A percentile compares a stretch with the other conserved stretches of the same genome.
Conservation (phyloP, 495 filamentous ascomycete genomes). For the Extremus antarcticus region DNA sequence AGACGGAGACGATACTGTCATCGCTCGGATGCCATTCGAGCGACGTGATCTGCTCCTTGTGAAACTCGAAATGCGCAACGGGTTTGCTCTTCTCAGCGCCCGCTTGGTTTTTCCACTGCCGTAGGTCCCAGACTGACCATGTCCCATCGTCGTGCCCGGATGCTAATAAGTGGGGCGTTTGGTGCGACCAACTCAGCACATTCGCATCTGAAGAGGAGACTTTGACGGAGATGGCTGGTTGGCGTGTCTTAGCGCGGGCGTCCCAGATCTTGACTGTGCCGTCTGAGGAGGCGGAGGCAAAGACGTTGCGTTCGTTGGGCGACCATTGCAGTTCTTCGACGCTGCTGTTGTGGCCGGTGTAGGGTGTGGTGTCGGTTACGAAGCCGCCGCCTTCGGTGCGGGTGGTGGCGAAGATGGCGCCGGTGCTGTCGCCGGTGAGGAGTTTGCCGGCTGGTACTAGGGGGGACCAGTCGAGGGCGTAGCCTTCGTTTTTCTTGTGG, state of each 20-base stretch:
- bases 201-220: slow-evolving; percentile 83
- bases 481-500: slow-evolving; percentile 79
- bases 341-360: slow-evolving; percentile 69
- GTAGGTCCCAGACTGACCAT: slow-evolving; percentile 93
- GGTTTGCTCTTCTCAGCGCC: slow-evolving; percentile 44
- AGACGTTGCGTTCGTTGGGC: slow-evolving; percentile 80
- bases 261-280: slow-evolving; percentile 95
- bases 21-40: slow-evolving; percentile 97
- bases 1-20: slow-evolving; percentile 86
- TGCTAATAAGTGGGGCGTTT: slow-evolving; percentile 78
- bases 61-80: slow-evolving; percentile 83
- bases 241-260: slow-evolving; percentile 74
- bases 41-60: slow-evolving; percentile 89
- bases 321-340: slow-evolving; percentile 97
- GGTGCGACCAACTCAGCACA: slow-evolving; percentile 84
- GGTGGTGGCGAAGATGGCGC: slow-evolving; percentile 77
- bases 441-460: slow-evolving; percentile 67
- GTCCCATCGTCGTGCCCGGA: slow-evolving; percentile 89
- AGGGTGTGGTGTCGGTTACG: slow-evolving; percentile 69
- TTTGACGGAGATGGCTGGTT: slow-evolving; percentile 72
- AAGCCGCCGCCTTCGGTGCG: slow-evolving; percentile 77
- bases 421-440: slow-evolving; percentile 81
- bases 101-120: slow-evolving; percentile 71
- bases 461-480: slow-evolving; percentile 89
- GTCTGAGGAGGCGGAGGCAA: slow-evolving; percentile 84